Evolutionary conservation across 2,329 filamentous ascomycete species (phyloP).

Genomic region (Pseudocercospora crystallina): DNA sequence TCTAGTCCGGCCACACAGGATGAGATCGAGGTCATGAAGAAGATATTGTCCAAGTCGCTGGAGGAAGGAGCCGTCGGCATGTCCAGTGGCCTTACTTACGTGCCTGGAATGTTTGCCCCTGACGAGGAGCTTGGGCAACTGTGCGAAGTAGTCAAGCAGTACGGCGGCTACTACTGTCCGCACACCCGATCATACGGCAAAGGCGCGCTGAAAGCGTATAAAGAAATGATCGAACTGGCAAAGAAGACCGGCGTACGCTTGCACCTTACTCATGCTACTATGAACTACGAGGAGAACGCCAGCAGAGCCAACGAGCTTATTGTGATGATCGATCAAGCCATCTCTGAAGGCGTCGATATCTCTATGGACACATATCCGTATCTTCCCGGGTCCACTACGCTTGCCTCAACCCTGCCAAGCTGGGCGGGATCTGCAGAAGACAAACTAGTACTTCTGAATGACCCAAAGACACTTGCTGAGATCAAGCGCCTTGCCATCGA

Average conservation of each 20-base stretch:
- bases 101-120: constrained; percentile 30
- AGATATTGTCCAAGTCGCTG: constrained; percentile 20
- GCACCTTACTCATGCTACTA: constrained; percentile 32
- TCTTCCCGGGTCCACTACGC: constrained; percentile 29
- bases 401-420: constrained; percentile 26
- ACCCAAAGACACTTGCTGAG: constrained; percentile 20
- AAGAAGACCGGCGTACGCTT: constrained; percentile 29
- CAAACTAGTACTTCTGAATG: constrained; percentile 23
- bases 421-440: constrained; percentile 27
- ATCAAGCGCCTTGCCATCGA: constrained; percentile 27
- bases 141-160: constrained; percentile 28
- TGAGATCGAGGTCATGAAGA: constrained; percentile 28
- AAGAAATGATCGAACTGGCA: constrained; percentile 31
- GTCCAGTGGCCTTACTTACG: constrained; percentile 30
- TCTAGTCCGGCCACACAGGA: constrained; percentile 19
- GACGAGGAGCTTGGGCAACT: constrained; percentile 27
- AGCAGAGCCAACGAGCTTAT: constrained; percentile 29
- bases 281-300: constrained; percentile 32
- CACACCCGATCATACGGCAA: constrained; percentile 31
- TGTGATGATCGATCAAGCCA: constrained; percentile 28
- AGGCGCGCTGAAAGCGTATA: constrained; percentile 29
- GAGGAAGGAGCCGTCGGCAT: constrained; percentile 31
- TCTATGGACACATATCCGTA: constrained; percentile 32
- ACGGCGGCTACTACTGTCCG: constrained; percentile 31
- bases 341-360: constrained; percentile 27